These are phyloP conservation scores for Cercospora nicotianae DNA, from an alignment of 2,329 filamentous ascomycete species.

Conservation along the genomic window DNA sequence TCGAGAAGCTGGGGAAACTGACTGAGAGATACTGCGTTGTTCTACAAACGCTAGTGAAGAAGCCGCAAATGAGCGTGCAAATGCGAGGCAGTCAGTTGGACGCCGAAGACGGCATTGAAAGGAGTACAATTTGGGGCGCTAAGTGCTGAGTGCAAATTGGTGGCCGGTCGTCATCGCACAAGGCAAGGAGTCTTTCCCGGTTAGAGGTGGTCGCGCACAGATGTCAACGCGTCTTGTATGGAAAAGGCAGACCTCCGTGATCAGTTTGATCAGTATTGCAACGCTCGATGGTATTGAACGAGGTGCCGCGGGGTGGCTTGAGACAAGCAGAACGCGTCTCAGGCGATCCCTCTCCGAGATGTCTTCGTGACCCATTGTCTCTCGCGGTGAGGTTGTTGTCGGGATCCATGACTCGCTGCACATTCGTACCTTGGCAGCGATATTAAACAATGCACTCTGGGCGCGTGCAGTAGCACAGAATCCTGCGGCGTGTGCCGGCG, in stretches of 20 bases:
- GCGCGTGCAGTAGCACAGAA: background rate
- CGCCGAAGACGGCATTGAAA: conserved; percentile 35
- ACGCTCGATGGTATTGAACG: background rate
- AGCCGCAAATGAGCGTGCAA: conserved; percentile 40
- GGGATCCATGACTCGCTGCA: background rate
- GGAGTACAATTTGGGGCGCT: conserved; percentile 28
- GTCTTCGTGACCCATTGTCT: background rate
- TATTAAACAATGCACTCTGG: background rate
- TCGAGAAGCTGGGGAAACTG: conserved; percentile 50
- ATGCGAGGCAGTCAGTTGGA: conserved; percentile 32
- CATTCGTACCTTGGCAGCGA: background rate
- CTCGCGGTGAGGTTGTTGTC: background rate
- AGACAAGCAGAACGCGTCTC: conserved; percentile 4
- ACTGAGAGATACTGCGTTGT: conserved; percentile 54
- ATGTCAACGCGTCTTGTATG: background rate
- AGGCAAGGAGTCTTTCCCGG: background rate
- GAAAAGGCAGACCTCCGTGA: background rate
- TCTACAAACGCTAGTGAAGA: conserved; percentile 43
- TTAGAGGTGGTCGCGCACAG: background rate
- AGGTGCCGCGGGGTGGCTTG: background rate
- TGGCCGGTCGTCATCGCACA: conserved; percentile 20
- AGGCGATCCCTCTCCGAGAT: background rate
- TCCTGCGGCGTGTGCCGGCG: background rate
- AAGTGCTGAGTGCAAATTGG: conserved; percentile 5
- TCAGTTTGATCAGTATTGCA: background rate